phyloP scores from a whole-genome alignment of 805 yeast species.

The Wickerhamiella hasegawae region DNA sequence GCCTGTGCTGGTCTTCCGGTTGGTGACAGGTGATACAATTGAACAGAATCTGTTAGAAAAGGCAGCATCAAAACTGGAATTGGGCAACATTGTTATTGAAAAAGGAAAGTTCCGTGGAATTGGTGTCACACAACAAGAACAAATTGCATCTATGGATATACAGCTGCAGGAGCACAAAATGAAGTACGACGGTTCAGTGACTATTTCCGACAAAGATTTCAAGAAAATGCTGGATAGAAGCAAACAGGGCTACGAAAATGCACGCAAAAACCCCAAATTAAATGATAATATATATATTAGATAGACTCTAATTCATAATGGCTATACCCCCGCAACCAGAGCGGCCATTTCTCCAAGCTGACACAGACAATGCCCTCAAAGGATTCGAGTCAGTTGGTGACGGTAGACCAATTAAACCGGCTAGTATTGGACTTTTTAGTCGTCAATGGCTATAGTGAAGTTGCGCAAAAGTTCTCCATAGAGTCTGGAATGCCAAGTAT shows the following conservation, averaged over 20 bases:
- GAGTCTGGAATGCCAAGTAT: constrained; percentile 6
- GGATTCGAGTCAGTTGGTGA: too few species aligned
- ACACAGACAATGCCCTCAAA: too few species aligned
- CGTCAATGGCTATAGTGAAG: constrained; percentile 6
- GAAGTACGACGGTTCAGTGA: constrained; percentile 14
- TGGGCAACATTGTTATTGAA: constrained; percentile 63
- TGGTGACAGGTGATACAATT: constrained; percentile 61
- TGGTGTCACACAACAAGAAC: constrained; percentile 10
- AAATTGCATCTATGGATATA: constrained; percentile 8
- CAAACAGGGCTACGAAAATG: constrained; percentile 10
- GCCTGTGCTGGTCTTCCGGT: constrained; percentile 70
- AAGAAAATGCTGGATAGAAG: constrained; percentile 14
- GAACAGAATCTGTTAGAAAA: constrained; percentile 69
- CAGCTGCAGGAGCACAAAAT: constrained; percentile 30
- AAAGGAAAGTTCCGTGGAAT: constrained; percentile 30
- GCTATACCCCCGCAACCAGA: too few species aligned
- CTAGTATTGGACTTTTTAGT: constrained; percentile 7
- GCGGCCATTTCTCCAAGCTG: too few species aligned
- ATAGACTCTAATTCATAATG: too few species aligned
- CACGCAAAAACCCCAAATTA: constrained; percentile 7
- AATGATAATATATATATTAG: constrained; percentile 6
- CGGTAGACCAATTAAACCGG: constrained; percentile 2
- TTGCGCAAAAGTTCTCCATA: constrained; percentile 5
- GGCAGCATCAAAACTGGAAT: constrained; percentile 63
- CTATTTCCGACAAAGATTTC: constrained; percentile 9